Evolutionary conservation across 805 yeast species (phyloP).

Genomic region (Metschnikowia shivogae): DNA sequence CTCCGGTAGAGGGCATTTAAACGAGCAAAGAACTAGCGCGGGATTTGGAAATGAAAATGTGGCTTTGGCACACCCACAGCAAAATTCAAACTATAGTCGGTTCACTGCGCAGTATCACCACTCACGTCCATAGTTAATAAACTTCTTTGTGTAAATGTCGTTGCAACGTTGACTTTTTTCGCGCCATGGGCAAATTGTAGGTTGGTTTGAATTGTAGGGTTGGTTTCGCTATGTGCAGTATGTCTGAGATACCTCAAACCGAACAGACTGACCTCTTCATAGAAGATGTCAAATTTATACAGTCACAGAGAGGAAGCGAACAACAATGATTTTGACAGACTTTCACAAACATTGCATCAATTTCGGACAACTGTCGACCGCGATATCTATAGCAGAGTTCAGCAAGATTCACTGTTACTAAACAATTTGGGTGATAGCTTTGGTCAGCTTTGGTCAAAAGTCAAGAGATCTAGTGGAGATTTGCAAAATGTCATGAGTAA

Average conservation of each 20-base stretch:
- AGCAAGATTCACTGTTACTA: conserved; percentile 37
- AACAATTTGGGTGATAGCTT: conserved; percentile 39
- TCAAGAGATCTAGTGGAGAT: conserved; percentile 39
- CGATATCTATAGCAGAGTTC: conserved; percentile 39
- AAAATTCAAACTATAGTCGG: background rate
- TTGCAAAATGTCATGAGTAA: conserved; percentile 38
- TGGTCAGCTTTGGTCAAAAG: conserved; percentile 33
- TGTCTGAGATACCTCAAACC: background rate
- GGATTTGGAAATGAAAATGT: conserved; percentile 35
- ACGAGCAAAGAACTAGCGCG: conserved; percentile 35
- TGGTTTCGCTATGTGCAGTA: background rate
- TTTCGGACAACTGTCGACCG: conserved; percentile 40
- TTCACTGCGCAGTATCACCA: background rate
- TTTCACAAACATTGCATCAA: conserved; percentile 40
- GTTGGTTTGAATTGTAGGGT: no score
- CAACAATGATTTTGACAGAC: conserved; percentile 39
- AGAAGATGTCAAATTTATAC: conserved; percentile 24
- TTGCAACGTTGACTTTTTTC: background rate
- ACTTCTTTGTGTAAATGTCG: background rate
- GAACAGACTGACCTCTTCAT: background rate
- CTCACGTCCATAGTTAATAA: background rate
- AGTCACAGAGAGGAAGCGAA: conserved; percentile 41
- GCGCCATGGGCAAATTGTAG: background rate
- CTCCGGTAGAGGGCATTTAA: conserved; percentile 2
- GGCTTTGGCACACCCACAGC: background rate